Conservation (phyloP, 1,284 basidiomycete genomes). For the Sporisorium graminicola region DNA sequence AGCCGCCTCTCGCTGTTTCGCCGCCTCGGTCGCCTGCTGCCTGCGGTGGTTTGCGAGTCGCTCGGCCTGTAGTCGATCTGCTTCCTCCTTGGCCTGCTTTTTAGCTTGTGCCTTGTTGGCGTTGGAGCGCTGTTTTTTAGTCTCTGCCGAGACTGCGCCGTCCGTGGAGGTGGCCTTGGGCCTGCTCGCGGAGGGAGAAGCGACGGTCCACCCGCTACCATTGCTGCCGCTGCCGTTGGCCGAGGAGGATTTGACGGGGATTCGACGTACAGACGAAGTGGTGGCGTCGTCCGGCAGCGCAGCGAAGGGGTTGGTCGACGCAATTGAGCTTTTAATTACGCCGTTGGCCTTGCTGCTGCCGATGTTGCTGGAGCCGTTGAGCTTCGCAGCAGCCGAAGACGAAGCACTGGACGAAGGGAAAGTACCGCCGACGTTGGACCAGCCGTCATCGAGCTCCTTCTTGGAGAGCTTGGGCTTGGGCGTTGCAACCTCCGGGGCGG, state of each 20-base stretch:
- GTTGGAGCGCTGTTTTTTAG: constrained; percentile 63
- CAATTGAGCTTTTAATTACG: constrained; percentile 24
- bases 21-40: constrained; percentile 41
- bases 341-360: constrained; percentile 5
- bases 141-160: constrained; percentile 13
- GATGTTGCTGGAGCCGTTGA: constrained; percentile 10
- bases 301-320: constrained; percentile 49
- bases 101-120: constrained; percentile 56
- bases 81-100: constrained; percentile 57
- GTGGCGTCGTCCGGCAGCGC: constrained; percentile 49
- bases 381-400: constrained; percentile 7
- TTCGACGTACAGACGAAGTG: constrained; percentile 23
- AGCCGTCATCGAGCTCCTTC: constrained; percentile 42
- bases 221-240: too few relatives aligned
- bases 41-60: constrained; percentile 53
- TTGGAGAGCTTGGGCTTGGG: constrained; percentile 24
- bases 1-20: constrained; percentile 26
- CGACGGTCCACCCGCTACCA: constrained; percentile 23
- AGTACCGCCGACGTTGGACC: constrained; percentile 42
- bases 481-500: constrained; percentile 15
- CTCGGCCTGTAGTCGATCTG: constrained; percentile 53
- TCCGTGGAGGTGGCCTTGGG: background rate
- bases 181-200: constrained; percentile 12
- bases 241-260: constrained; percentile 14
- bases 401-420: constrained; percentile 5